Percentiles rank a stretch among this genome's conserved stretches.
Evolutionary conservation across 1,284 basidiomycete genomes (phyloP).

Genomic region (Calocybe gambosa): DNA sequence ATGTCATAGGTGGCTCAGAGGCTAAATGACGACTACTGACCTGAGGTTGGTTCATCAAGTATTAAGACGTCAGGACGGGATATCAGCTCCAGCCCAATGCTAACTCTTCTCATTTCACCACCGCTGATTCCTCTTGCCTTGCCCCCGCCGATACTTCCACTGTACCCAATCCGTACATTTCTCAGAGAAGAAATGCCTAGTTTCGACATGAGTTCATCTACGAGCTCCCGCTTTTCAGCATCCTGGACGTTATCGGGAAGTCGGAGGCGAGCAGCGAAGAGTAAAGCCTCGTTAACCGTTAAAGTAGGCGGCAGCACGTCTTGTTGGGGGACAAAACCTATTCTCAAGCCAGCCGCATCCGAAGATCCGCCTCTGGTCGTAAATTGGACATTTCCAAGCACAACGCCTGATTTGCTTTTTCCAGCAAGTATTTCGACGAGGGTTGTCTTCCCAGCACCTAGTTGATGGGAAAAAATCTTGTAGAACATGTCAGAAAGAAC

Average conservation of each 20-base stretch:
- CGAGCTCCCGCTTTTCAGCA: conserved; percentile 63
- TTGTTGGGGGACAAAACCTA: conserved; percentile 84
- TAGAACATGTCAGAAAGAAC: not conserved
- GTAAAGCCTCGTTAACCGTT: conserved; percentile 78
- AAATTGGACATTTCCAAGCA: conserved; percentile 60
- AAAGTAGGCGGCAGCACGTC: conserved; percentile 76
- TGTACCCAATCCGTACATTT: conserved; percentile 68
- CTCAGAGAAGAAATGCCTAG: conserved; percentile 69
- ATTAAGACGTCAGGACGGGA: conserved; percentile 76
- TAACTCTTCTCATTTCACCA: conserved; percentile 80
- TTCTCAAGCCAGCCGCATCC: conserved; percentile 31
- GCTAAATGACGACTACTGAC: conserved; percentile 27
- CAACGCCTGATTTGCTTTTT: conserved; percentile 66
- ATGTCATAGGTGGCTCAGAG: conserved; percentile 3
- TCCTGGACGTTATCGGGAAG: conserved; percentile 74
- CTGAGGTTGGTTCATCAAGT: conserved; percentile 79
- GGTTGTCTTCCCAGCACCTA: conserved; percentile 78
- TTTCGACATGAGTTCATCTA: conserved; percentile 63
- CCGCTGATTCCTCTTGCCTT: conserved; percentile 80
- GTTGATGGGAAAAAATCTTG: not conserved
- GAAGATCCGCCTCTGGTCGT: conserved; percentile 28
- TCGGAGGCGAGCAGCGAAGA: conserved; percentile 80
- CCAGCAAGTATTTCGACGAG: conserved; percentile 81
- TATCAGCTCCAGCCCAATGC: conserved; percentile 80
- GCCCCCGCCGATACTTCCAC: conserved; percentile 43